Base-by-base conservation (phyloP, 1,139 yeast genomes). In the Magnusiomyces tetraspermus region DNA sequence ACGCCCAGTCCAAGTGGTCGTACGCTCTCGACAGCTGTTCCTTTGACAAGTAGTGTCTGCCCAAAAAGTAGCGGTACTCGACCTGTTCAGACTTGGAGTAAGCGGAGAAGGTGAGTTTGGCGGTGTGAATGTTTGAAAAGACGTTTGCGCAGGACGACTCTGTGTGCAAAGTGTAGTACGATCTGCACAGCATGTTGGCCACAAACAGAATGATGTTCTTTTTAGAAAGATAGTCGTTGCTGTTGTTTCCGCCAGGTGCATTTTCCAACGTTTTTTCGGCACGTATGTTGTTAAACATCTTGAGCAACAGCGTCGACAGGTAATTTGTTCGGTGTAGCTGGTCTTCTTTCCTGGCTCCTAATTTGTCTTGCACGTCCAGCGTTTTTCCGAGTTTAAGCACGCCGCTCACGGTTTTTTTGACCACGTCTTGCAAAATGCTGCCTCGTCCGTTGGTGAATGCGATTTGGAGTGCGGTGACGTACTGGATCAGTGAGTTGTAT, bases 121-220 rank as follows among this genome's bases (percentile, higher is more conserved):
- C 77, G 31, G 81, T 80, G 59, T 80, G 82, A 71, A 85, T 78
- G 63, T 85, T 85, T 43, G 87, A 77, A 65, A 85, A 84, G 47
- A 86, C 85, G 62, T 84, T 85, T 33, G 85, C 79, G 64, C 94
- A 85, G 13, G 84, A 71, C 52, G 82, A 71, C 2, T 90, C 88
- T 49, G 80, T 82, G 47, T 74, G 78, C 41, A 84, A 74, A 51
- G 70, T 71, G 65, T 82, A 83, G 64, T 86, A 86, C 1, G 80
- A 70, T 56, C 76, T 73, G 64, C 92, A 85, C 45, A 85, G 67
- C 51, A 74, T 71, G 26, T 75, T 75, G 2, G 86, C 83, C 13
- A 83, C 71, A 57, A 73, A 76, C 41, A 84, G 62, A 37, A 85
- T 71, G 28, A 83, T 71, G 15, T 75, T 68, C 50, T 77, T 77